Conservation (phyloP, 345 rosid genomes). For the Salix koriyanagi region DNA sequence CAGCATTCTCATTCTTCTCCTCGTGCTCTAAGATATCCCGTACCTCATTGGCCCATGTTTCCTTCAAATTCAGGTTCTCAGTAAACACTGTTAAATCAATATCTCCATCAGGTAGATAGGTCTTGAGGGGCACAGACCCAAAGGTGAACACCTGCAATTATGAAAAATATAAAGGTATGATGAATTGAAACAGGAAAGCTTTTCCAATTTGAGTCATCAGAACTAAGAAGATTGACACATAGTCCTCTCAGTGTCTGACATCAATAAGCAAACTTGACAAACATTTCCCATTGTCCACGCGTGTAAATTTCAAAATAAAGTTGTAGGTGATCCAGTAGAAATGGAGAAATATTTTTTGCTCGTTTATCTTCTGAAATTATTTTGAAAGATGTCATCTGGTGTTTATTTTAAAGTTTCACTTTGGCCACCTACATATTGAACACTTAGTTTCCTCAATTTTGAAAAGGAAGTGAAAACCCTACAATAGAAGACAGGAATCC, state of each 20-base stretch:
- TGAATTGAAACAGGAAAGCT: not conserved
- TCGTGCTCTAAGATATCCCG: slow-evolving; percentile 74
- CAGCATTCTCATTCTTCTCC: slow-evolving; percentile 76
- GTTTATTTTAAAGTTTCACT: not conserved
- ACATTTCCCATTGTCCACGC: not conserved
- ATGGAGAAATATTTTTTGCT: not conserved
- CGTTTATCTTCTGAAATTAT: not conserved
- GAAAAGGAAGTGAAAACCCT: not conserved
- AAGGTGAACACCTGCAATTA: slow-evolving; percentile 61
- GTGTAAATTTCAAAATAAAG: not conserved
- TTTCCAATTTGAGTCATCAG: not conserved
- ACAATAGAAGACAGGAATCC: not conserved
- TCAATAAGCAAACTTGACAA: not conserved
- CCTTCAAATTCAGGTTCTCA: slow-evolving; percentile 49
- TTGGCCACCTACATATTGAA: not conserved
- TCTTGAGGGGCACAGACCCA: slow-evolving; percentile 94
- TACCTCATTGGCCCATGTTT: slow-evolving; percentile 81
- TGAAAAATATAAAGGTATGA: not conserved
- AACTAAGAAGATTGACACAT: not conserved
- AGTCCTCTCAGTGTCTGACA: not conserved
- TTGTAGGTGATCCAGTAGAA: not conserved
- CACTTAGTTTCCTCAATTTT: not conserved
- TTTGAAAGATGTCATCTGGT: not conserved
- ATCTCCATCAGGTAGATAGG: slow-evolving; percentile 94
- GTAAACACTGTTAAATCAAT: slow-evolving; percentile 76